These are phyloP conservation scores for Gillenia trifoliata DNA, from an alignment of 306 rosid species.

Conservation along the genomic window DNA sequence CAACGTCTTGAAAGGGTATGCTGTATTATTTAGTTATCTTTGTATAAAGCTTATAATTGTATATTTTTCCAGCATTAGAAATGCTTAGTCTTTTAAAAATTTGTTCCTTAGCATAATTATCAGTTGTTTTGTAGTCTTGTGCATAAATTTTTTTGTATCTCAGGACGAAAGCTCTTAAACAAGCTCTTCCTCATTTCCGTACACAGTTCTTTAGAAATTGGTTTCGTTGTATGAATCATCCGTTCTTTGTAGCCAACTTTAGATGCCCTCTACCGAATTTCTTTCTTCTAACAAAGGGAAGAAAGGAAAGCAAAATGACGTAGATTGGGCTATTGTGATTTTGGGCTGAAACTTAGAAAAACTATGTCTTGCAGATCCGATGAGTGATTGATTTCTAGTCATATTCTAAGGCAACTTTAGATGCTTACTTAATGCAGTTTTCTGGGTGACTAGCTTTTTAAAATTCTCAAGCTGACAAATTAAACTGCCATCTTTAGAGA, in stretches of 20 bases:
- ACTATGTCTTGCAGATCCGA: not conserved
- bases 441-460: too few species aligned
- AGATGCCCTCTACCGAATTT: not conserved
- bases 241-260: not conserved
- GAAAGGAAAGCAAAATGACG: not conserved
- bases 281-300: not conserved
- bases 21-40: not conserved
- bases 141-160: not conserved
- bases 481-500: not conserved
- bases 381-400: not conserved
- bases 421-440: not conserved
- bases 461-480: not conserved
- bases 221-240: not conserved
- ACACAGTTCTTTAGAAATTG: not conserved
- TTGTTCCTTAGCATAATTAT: not conserved
- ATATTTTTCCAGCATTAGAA: not conserved
- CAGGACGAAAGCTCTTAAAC: not conserved
- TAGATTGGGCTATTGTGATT: not conserved
- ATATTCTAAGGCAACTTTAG: not conserved
- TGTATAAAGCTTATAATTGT: not conserved
- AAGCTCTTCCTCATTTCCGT: not conserved
- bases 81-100: not conserved
- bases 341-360: not conserved
- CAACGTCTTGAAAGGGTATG: conserved; percentile 94
- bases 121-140: not conserved